Evolutionary conservation across 208 protist species (phyloP), one percentile per base, ranked within the genome.

Genomic region (Acanthamoeba royreba): DNA sequence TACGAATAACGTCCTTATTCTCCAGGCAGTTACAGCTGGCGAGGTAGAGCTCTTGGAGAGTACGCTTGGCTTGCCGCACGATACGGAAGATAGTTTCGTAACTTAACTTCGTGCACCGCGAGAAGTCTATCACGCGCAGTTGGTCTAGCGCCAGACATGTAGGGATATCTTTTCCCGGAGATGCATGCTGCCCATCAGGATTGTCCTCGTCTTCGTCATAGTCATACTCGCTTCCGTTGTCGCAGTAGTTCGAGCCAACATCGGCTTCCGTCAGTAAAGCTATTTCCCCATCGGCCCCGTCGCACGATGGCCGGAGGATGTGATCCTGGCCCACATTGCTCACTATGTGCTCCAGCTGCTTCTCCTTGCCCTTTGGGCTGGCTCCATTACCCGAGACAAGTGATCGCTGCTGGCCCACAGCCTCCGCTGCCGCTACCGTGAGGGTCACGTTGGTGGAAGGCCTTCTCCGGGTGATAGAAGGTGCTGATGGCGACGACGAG

Each of bases 31-130:
- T 47, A 38, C 79, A 88, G 40, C 79, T n/a, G 2, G 47, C 28
- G 45, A 88, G 79, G 35, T 88, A 88, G 8, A 88, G 46, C 79
- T 88, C 79, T 38, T 88, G 79, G 17, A 88, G 11, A 2, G 79
- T 88, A 4, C 38, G 2, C 45, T 31, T 1, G 45, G 45, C 22
- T 2, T 15, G 47, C 45, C 52, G 13, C 45, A 88, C 79, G 25
- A 88, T 40, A 11, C 28, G 33, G 45, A 38, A 63, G 4, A 88
- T 28, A 4, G 4, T 28, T 28, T 88, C 47, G n/a, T 46, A 63
- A 8, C 45, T 52, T n/a, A 88, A 1, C 35, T 52, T 61, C n/a
- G 52, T 28, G 79, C 79, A 88, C n/a, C 33, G 52, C 13, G 79
- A 61, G 17, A 88, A 17, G 31, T 88, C 79, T 47, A 88, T 31